Percentiles rank a stretch among this genome's conserved stretches.
Evolutionary conservation across 768 basidiomycete species (phyloP).

Genomic region (Pleurotus platypus): DNA sequence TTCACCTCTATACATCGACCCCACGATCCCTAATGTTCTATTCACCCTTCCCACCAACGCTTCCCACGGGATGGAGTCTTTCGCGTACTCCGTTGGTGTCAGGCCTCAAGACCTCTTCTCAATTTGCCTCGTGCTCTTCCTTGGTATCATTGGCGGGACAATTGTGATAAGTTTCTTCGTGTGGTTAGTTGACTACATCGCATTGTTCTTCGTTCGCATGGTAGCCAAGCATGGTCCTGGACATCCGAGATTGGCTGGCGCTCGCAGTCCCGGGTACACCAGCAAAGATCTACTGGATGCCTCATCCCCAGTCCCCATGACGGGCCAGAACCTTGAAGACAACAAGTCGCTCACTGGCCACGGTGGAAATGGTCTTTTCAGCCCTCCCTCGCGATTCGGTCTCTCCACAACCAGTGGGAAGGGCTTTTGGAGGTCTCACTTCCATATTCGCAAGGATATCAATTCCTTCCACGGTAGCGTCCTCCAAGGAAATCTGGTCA

Average conservation of each 20-base stretch:
- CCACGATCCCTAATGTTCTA: constrained; percentile 63
- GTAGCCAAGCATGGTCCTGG: constrained; percentile 12
- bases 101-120: constrained; percentile 79
- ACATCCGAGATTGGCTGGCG: constrained; percentile 21
- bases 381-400: constrained; percentile 32
- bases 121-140: constrained; percentile 79
- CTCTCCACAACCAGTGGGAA: constrained; percentile 24
- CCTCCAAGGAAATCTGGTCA: constrained; percentile 87
- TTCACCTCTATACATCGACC: constrained; percentile 78
- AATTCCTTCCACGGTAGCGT: constrained; percentile 80
- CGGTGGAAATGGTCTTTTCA: constrained; percentile 26
- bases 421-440: constrained; percentile 42
- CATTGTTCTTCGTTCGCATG: constrained; percentile 29
- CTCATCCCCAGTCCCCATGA: constrained; percentile 12
- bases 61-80: constrained; percentile 72
- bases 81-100: constrained; percentile 82
- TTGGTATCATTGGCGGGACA: constrained; percentile 72
- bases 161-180: constrained; percentile 65
- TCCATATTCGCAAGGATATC: constrained; percentile 47
- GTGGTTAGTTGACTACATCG: constrained; percentile 67
- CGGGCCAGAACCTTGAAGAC: constrained; percentile 35
- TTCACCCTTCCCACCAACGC: constrained; percentile 64
- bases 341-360: constrained; percentile 44
- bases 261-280: constrained; percentile 33
- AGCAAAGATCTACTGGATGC: constrained; percentile 53